Conservation (phyloP, 1,284 basidiomycete species). For the Wallemia ichthyophaga region DNA sequence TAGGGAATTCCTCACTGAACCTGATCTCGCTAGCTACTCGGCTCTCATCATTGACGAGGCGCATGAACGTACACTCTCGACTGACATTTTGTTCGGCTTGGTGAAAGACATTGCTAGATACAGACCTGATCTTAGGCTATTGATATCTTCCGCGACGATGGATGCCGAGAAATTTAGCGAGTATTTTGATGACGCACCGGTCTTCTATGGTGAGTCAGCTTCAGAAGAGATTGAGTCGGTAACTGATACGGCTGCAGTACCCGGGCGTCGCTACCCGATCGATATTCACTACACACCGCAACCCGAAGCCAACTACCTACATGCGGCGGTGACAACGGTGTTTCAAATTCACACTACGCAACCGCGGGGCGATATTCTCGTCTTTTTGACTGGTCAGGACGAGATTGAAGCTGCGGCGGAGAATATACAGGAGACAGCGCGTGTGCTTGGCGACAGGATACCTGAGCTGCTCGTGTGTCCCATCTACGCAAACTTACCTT, state of each 20-base stretch:
- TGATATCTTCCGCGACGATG: constrained; percentile 89
- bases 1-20: constrained; percentile 81
- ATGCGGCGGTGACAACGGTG: constrained; percentile 91
- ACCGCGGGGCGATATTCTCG: constrained; percentile 88
- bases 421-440: constrained; percentile 76
- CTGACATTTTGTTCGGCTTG: constrained; percentile 83
- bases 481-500: constrained; percentile 91
- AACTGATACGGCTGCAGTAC: constrained; percentile 25
- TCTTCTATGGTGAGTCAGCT: constrained; percentile 48
- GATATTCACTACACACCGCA: constrained; percentile 96
- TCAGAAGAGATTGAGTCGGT: neutral
- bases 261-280: constrained; percentile 86
- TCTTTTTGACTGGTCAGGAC: constrained; percentile 95
- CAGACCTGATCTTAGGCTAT: constrained; percentile 57
- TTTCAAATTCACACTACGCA: constrained; percentile 99
- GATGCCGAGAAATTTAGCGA: constrained; percentile 87
- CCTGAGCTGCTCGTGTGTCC: constrained; percentile 82
- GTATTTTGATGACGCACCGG: constrained; percentile 79
- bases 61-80: constrained; percentile 79
- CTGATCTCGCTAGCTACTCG: constrained; percentile 69
- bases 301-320: constrained; percentile 90
- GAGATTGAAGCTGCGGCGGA: constrained; percentile 95
- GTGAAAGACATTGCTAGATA: constrained; percentile 98
- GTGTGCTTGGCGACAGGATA: constrained; percentile 83
- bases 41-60: constrained; percentile 89